Evolutionary conservation across 1,139 yeast species (phyloP).

Genomic region (Saccharomyces hybrid): DNA sequence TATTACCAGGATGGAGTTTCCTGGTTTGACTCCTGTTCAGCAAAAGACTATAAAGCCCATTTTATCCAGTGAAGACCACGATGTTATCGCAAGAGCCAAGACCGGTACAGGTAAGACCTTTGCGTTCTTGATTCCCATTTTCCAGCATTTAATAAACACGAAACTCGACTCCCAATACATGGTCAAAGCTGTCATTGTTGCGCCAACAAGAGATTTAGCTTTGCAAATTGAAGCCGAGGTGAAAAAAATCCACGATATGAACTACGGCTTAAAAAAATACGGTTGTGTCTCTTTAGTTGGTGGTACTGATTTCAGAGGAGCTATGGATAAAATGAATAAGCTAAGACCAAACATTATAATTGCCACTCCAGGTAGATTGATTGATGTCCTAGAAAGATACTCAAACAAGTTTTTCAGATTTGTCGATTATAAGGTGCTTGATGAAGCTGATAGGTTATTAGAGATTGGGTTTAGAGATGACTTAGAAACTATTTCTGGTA

Average conservation of each 20-base stretch:
- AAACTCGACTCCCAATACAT: conserved; percentile 17
- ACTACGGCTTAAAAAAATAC: conserved; percentile 31
- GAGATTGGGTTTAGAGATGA: conserved; percentile 70
- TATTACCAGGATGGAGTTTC: conserved; percentile 38
- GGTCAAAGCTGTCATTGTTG: conserved; percentile 60
- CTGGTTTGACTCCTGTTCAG: conserved; percentile 69
- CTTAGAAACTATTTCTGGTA: conserved; percentile 47
- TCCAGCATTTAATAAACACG: conserved; percentile 46
- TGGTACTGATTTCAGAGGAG: conserved; percentile 39
- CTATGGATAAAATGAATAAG: conserved; percentile 31
- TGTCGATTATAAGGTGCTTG: conserved; percentile 63
- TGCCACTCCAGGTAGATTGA: conserved; percentile 86
- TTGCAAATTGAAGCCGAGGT: conserved; percentile 70
- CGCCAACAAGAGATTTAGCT: conserved; percentile 92
- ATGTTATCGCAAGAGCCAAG: conserved; percentile 80
- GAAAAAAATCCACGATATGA: conserved; percentile 36
- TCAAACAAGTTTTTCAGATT: conserved; percentile 45
- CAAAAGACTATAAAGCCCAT: conserved; percentile 64
- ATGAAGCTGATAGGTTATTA: conserved; percentile 80
- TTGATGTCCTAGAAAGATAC: conserved; percentile 48
- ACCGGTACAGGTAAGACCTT: conserved; percentile 95
- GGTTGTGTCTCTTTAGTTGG: conserved; percentile 42
- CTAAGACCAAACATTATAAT: conserved; percentile 53
- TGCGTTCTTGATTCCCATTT: conserved; percentile 75
- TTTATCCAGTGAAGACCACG: conserved; percentile 44